Evolutionary conservation across 164 flowering plant genomes (phyloP), one percentile per base, ranked within the genome.

Genomic region (Cinnamomum chago): DNA sequence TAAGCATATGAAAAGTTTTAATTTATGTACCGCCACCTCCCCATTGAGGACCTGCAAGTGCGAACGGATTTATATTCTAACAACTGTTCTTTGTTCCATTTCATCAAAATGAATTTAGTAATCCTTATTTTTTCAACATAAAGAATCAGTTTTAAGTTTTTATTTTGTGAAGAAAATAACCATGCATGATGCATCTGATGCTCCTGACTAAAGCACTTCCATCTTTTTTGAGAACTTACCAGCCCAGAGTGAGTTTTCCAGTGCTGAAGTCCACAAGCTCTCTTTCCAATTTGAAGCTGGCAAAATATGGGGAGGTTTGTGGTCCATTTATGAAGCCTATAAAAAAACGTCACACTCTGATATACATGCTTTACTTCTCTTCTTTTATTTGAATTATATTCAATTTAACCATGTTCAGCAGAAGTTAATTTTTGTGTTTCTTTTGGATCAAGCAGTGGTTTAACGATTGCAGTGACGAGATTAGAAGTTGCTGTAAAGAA

Each of bases 271-370:
- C 82, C 1, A 72, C 82, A 28, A 78, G 71, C 69, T 65, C 78
- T 23, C 73, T 81, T 65, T 71, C 89, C 25, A 70, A 80, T 66
- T 78, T 92, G 82, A 92, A 76, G 72, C 67, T 95, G 80, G 97
- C 98, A 23, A 93, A 81, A 82, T 95, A 85, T 78, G 83, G 81
- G 22, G 84, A 93, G 99, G 99, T 95, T 72, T 18, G 94, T 76
- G 24, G 50, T 68, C 23, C 35, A 11, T 17, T 30, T 33, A 17
- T 67, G 28, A 30, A 67, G 18, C n/a, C 69, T 30, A 13, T 30
- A 12, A 17, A 12, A 67, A 20, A 9, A 67, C 18, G 5, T 30
- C 9, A 68, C 1, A 40, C 20, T 68, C 20, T 20, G 6, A 40
- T 40, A 47, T 68, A 20, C 60, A 12, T 68, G 18, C 28, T 3